Evolutionary conservation across 1,284 basidiomycete genomes (phyloP), one percentile per base, ranked within the genome.

Genomic region (Papiliotrema nemorosa): DNA sequence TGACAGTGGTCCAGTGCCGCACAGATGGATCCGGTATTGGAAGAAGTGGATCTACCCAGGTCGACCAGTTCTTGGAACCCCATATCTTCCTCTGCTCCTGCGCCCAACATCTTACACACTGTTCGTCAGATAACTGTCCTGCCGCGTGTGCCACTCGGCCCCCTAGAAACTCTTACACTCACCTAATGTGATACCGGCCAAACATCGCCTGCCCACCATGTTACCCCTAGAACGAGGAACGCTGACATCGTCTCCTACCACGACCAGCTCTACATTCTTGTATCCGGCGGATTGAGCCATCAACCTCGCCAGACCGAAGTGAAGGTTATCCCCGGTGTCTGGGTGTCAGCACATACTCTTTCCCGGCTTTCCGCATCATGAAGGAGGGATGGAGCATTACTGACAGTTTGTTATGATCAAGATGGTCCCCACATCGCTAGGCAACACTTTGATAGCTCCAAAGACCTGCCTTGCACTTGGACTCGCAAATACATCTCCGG

Each of bases 401-500:
- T 54, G 44, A 72, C 70, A 78, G 62, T 77, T 77, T 43, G 77
- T 77, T 44, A 78, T 77, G 44, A 75, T 66, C 52, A 76, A 52
- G 39, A 75, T 72, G 9, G 63, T 66, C 31, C 75, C 76, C 50
- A 74, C 73, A 25, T 70, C 67, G 47, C 73, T 74, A 16, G 70
- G 69, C 29, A 76, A 73, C 41, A 67, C 67, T 52, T 78, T 72
- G 53, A 78, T 77, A 18, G 72, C 69, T 25, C 73, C 76, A 43
- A 67, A 67, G 31, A 80, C 77, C 61, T 79, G 78, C 41, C 64
- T 68, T 2, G 78, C 77, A 26, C 72, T 76, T 1, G 79, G 79
- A 46, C 73, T 76, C 5, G 79, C 79, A 60, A 80, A 80, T 24
- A 80, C 71, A 57, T 78, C 77, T n/a, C 77, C 77, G 0, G 72